Evolutionary conservation across 345 rosid genomes (phyloP).

Genomic region (Clarkia xantiana): DNA sequence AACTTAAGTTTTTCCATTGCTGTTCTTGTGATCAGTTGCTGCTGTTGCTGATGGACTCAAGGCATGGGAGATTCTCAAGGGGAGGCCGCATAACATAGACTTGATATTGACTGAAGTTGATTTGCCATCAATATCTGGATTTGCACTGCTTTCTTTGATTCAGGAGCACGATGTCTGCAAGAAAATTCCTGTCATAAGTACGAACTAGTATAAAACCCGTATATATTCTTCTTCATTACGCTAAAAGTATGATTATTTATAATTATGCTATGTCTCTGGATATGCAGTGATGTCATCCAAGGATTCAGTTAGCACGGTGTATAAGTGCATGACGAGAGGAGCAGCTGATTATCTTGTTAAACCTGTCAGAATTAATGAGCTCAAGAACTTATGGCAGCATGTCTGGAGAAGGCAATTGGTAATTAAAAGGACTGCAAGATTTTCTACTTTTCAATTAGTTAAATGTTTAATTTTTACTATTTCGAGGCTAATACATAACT

Average conservation of each 20-base stretch:
- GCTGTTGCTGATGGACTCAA: slow-evolving; percentile 78
- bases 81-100: slow-evolving; percentile 45
- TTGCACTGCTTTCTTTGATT: slow-evolving; percentile 63
- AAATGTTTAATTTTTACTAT: neutral
- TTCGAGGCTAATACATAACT: slow-evolving; percentile 12
- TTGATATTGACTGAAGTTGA: slow-evolving; percentile 84
- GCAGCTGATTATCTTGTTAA: slow-evolving; percentile 91
- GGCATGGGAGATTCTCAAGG: slow-evolving; percentile 91
- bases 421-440: slow-evolving; percentile 6
- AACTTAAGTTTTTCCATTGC: neutral
- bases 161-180: slow-evolving; percentile 90
- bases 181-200: slow-evolving; percentile 92
- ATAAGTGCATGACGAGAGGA: slow-evolving; percentile 88
- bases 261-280: neutral
- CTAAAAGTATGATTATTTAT: neutral
- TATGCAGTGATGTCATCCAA: slow-evolving; percentile 92
- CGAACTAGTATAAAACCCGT: slow-evolving; percentile 8
- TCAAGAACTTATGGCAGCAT: slow-evolving; percentile 94
- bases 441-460: neutral
- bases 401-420: slow-evolving; percentile 92
- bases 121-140: slow-evolving; percentile 81
- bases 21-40: slow-evolving; percentile 35
- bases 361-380: slow-evolving; percentile 85
- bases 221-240: neutral
- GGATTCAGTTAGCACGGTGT: slow-evolving; percentile 73